These are phyloP conservation scores for Orobanche coerulescens DNA, from an alignment of 257 asterid species.

Conservation along the genomic window DNA sequence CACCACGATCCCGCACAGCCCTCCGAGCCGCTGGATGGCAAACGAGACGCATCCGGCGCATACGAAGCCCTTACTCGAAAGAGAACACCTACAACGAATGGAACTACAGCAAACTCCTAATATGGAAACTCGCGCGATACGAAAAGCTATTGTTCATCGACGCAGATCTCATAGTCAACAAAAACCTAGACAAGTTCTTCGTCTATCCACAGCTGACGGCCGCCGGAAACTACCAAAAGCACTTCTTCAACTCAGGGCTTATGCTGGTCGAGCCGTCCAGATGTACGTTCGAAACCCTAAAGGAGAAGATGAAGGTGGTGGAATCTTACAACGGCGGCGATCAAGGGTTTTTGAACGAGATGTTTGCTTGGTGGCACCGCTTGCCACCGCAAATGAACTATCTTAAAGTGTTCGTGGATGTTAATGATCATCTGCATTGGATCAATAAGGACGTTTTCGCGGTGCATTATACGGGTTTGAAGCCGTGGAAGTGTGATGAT, in stretches of 20 bases:
- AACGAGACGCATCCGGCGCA: slow-evolving; percentile 36
- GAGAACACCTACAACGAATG: slow-evolving; percentile 58
- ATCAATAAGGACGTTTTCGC: slow-evolving; percentile 36
- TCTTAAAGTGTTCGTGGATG: slow-evolving; percentile 44
- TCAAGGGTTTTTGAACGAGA: slow-evolving; percentile 75
- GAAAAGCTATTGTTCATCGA: slow-evolving; percentile 57
- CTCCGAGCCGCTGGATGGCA: slow-evolving; percentile 65
- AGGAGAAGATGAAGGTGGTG: slow-evolving; percentile 37
- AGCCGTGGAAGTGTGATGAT: slow-evolving; percentile 82
- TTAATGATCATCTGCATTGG: slow-evolving; percentile 21
- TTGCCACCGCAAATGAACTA: slow-evolving; percentile 45
- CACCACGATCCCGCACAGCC: slow-evolving; percentile 34
- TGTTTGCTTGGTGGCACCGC: slow-evolving; percentile 83
- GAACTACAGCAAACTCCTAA: slow-evolving; percentile 83
- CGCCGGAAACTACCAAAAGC: slow-evolving; percentile 46
- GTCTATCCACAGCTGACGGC: slow-evolving; percentile 65
- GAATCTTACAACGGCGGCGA: slow-evolving; percentile 83
- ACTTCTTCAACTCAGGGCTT: slow-evolving; percentile 71
- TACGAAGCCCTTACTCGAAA: slow-evolving; percentile 50
- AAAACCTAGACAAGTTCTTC: slow-evolving; percentile 53
- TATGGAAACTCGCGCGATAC: slow-evolving; percentile 68
- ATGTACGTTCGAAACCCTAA: slow-evolving; percentile 48
- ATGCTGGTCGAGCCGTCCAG: slow-evolving; percentile 80
- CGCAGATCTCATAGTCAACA: slow-evolving; percentile 49
- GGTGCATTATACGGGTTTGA: slow-evolving; percentile 68